phyloP scores from a whole-genome alignment of 192 early-diverging fungal species.

The Mortierella hygrophila region DNA sequence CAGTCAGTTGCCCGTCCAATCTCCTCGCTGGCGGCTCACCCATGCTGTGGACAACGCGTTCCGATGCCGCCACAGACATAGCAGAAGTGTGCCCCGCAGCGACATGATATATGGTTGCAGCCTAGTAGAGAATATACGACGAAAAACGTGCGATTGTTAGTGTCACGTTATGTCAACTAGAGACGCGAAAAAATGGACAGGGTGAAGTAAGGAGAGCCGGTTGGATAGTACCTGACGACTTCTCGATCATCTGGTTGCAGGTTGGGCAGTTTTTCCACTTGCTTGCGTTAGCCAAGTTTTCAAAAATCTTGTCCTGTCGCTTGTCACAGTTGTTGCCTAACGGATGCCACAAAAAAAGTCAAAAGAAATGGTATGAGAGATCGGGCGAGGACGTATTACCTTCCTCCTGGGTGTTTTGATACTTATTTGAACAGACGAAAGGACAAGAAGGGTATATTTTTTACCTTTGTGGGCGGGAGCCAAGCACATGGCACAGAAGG shows the following conservation, averaged over 20 bases:
- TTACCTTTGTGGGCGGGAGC: constrained; percentile 19
- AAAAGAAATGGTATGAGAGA: neutral
- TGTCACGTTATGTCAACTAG: too few relatives aligned
- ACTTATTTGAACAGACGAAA: neutral
- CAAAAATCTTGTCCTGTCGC: neutral
- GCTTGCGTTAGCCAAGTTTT: neutral
- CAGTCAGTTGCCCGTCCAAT: too few relatives aligned
- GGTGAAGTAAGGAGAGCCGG: too few relatives aligned
- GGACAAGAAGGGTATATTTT: neutral
- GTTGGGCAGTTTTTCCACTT: constrained; percentile 19
- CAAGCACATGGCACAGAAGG: constrained; percentile 22
- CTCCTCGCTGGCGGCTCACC: too few relatives aligned
- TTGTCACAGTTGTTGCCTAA: neutral
- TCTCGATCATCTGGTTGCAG: constrained; percentile 20
- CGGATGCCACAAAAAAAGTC: neutral
- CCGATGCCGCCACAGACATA: neutral
- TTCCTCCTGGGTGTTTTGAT: neutral
- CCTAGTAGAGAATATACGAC: neutral
- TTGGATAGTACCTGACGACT: neutral
- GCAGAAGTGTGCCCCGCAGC: constrained; percentile 11
- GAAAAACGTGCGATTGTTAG: neutral
- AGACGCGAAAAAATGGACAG: too few relatives aligned
- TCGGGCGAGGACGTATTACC: neutral
- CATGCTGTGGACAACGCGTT: constrained; percentile 3
- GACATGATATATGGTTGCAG: constrained; percentile 35